These are phyloP conservation scores for Ensete ventricosum DNA, from an alignment of 176 grass and related monocot genomes.

Conservation along the genomic window DNA sequence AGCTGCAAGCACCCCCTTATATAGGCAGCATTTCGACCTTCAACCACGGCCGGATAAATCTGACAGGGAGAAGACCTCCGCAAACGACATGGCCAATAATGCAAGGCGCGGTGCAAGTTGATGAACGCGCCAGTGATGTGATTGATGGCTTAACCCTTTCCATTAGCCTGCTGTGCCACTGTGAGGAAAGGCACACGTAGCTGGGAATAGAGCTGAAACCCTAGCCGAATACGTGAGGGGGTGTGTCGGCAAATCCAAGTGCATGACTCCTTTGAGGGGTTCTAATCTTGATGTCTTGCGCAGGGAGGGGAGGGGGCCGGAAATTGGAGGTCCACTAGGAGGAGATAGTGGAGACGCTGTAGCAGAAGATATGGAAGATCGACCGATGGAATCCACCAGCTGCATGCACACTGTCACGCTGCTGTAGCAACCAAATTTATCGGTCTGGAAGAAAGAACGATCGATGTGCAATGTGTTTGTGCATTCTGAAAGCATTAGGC, in stretches of 20 bases:
- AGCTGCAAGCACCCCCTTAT: not conserved
- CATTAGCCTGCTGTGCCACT: not conserved
- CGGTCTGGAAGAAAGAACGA: no score
- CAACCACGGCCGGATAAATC: not conserved
- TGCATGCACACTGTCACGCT: no score
- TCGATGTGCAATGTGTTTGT: no score
- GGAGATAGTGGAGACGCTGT: not conserved
- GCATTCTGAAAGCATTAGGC: no score
- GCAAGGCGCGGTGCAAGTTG: slow-evolving; percentile 2
- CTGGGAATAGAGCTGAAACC: not conserved
- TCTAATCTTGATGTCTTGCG: not conserved
- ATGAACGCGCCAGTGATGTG: not conserved
- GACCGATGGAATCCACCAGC: not conserved
- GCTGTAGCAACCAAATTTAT: no score
- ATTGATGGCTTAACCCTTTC: slow-evolving; percentile 5
- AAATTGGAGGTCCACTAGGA: not conserved
- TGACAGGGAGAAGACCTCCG: not conserved
- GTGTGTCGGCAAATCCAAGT: not conserved
- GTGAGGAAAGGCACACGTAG: not conserved
- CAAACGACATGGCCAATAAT: slow-evolving; percentile 5
- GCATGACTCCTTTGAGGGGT: slow-evolving; percentile 1
- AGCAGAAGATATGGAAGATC: not conserved
- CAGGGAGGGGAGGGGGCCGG: no score
- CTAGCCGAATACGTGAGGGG: no score
- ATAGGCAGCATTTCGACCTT: not conserved